A percentile compares a stretch with the other conserved stretches of the same genome.
Evolutionary conservation across 2,329 filamentous ascomycete genomes (phyloP).

Genomic region (Cytospora piceicola): DNA sequence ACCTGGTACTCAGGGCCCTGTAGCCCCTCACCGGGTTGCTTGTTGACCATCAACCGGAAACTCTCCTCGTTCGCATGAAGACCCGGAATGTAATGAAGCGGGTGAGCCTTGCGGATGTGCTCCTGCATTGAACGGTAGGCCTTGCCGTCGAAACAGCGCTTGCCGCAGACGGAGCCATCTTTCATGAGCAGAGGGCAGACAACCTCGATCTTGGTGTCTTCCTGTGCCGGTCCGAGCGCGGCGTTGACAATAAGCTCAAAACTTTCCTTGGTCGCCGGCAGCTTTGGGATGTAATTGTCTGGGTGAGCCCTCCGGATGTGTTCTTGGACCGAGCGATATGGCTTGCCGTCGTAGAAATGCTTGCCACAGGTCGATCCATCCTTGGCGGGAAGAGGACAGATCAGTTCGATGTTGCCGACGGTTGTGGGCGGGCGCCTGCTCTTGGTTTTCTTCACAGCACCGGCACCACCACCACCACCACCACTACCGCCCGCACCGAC

Average conservation of each 20-base stretch:
- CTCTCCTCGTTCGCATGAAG: constrained; percentile 97
- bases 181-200: constrained; percentile 23
- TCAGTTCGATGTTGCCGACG: not conserved
- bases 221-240: constrained; percentile 2
- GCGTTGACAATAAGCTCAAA: constrained; percentile 93
- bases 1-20: not conserved
- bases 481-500: not conserved
- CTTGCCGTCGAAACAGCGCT: constrained; percentile 25
- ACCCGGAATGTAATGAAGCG: constrained; percentile 96
- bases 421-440: not conserved
- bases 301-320: constrained; percentile 97
- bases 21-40: constrained; percentile 60
- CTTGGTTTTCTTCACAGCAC: constrained; percentile 16
- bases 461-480: not conserved
- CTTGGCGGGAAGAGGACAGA: constrained; percentile 6
- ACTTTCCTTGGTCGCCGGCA: constrained; percentile 97
- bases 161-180: constrained; percentile 23
- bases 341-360: constrained; percentile 9
- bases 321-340: constrained; percentile 97
- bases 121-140: constrained; percentile 96
- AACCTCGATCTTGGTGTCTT: constrained; percentile 13
- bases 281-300: constrained; percentile 95
- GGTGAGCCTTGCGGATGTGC: constrained; percentile 96
- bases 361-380: constrained; percentile 18
- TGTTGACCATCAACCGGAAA: constrained; percentile 95